Percentiles rank a stretch among this genome's conserved stretches.
These are phyloP conservation scores for Stromatinia cepivora DNA, from an alignment of 2,329 filamentous ascomycete species.

Conservation along the genomic window DNA sequence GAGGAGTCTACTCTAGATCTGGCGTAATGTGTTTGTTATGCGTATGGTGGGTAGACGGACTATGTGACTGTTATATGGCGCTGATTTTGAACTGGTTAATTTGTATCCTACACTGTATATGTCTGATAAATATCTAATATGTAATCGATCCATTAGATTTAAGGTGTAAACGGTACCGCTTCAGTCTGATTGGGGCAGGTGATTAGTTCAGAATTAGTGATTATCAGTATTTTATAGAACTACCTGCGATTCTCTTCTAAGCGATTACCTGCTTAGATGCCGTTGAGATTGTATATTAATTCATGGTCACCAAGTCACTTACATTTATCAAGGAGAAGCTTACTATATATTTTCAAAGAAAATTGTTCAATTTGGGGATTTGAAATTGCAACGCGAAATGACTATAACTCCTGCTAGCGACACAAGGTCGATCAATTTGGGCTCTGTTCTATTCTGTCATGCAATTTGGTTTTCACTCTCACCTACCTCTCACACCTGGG, in stretches of 20 bases:
- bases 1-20: too few relatives aligned
- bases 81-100: too few relatives aligned
- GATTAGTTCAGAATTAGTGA: background rate
- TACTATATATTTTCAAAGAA: background rate
- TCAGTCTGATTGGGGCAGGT: background rate
- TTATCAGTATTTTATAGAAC: background rate
- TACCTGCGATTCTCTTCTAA: background rate
- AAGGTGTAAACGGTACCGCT: too few relatives aligned
- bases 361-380: background rate
- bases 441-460: background rate
- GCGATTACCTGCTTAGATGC: background rate
- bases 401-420: background rate
- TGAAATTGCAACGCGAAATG: background rate
- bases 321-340: background rate
- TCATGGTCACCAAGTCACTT: background rate
- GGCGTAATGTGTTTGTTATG: too few relatives aligned
- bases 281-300: background rate
- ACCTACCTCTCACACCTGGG: background rate
- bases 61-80: too few relatives aligned
- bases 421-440: background rate
- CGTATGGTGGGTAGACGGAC: too few relatives aligned
- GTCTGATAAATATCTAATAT: too few relatives aligned
- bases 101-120: too few relatives aligned
- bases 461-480: background rate
- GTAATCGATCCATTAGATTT: too few relatives aligned